These are phyloP conservation scores for Rhizopus microsporus DNA, from an alignment of 371 early-diverging fungal species.

Conservation along the genomic window DNA sequence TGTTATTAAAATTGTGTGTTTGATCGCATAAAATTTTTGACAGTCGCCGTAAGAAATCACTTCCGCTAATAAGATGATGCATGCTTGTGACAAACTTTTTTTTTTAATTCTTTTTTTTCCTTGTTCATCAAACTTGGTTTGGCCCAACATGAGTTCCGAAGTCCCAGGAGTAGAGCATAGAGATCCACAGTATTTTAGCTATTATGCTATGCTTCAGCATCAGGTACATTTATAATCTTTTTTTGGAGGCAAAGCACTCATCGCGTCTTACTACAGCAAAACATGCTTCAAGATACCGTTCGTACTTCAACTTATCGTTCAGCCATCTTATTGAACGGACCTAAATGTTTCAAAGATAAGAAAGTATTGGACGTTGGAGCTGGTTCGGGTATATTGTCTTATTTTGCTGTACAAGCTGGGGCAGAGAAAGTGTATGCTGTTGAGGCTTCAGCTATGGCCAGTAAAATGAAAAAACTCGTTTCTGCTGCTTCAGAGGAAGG, in stretches of 20 bases:
- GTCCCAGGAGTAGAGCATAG: conserved; percentile 63
- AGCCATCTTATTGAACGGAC: conserved; percentile 82
- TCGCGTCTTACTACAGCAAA: conserved; percentile 68
- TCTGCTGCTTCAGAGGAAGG: conserved; percentile 52
- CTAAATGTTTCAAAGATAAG: conserved; percentile 74
- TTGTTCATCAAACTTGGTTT: conserved; percentile 1
- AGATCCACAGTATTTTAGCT: conserved; percentile 87
- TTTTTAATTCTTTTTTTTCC: neutral
- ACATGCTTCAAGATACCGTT: conserved; percentile 95
- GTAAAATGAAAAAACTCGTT: conserved; percentile 82
- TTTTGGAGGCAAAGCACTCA: neutral
- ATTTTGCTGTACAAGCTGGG: conserved; percentile 92
- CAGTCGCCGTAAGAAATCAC: neutral
- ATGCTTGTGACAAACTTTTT: conserved; percentile 5
- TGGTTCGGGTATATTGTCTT: conserved; percentile 92
- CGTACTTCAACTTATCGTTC: conserved; percentile 94
- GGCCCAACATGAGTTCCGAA: conserved; percentile 9
- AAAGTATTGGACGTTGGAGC: conserved; percentile 96
- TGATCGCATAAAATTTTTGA: too few species aligned
- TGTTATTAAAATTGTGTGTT: too few species aligned
- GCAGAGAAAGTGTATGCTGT: conserved; percentile 92
- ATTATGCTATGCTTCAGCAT: conserved; percentile 95
- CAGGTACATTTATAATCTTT: conserved; percentile 64
- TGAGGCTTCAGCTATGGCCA: conserved; percentile 96
- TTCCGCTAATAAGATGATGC: neutral